These are phyloP conservation scores for Microsporum canis DNA, from an alignment of 2,329 filamentous ascomycete species.

Conservation along the genomic window DNA sequence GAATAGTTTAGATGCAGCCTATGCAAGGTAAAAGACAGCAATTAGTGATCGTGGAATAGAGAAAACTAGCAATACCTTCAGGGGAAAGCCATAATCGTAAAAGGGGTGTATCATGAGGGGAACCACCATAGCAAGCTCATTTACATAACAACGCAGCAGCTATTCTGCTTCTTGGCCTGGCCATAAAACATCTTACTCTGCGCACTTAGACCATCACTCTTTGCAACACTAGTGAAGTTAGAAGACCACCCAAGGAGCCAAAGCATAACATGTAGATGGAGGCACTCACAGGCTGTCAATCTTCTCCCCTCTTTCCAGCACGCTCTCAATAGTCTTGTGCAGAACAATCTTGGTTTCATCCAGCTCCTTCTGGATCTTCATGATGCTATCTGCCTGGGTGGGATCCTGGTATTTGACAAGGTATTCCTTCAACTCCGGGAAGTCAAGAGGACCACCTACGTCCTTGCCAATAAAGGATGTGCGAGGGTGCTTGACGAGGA, in stretches of 20 bases:
- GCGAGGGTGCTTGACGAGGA: constrained; percentile 59
- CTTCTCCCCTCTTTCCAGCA: constrained; percentile 83
- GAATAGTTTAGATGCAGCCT: neutral
- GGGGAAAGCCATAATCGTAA: neutral
- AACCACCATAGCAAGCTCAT: neutral
- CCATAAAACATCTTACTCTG: constrained; percentile 98
- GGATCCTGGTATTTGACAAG: constrained; percentile 73
- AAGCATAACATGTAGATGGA: neutral
- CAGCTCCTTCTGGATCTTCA: constrained; percentile 91
- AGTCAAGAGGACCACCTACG: constrained; percentile 41
- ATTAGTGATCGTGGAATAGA: neutral
- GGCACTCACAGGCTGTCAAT: constrained; percentile 59
- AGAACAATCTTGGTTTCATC: constrained; percentile 96
- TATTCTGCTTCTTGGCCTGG: constrained; percentile 53
- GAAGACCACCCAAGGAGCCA: neutral
- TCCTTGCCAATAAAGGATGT: constrained; percentile 49
- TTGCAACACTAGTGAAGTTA: constrained; percentile 50
- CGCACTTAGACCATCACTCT: constrained; percentile 79
- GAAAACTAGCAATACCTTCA: neutral
- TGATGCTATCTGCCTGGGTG: constrained; percentile 76
- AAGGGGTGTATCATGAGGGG: neutral
- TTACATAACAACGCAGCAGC: constrained; percentile 47
- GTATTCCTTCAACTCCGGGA: constrained; percentile 73
- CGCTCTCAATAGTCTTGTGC: constrained; percentile 71
- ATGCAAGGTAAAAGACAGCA: neutral